Evolutionary conservation across 495 filamentous ascomycete genomes (phyloP).

Genomic region (Pyrenula massariospora): DNA sequence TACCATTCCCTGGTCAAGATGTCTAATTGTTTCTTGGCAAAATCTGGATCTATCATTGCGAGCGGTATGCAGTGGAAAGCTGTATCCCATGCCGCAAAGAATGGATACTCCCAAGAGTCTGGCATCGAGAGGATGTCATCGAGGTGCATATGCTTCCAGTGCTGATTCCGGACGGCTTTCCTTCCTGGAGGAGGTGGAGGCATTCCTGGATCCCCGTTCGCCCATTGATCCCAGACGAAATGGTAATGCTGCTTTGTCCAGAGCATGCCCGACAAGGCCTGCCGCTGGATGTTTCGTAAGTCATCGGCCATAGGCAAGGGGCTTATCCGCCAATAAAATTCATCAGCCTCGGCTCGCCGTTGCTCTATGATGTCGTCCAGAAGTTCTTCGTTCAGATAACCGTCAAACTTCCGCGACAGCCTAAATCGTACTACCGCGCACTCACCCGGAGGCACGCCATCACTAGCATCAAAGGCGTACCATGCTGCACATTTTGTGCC

Average conservation of each 20-base stretch:
- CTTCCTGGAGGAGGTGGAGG: slow-evolving; percentile 73
- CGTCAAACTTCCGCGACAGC: slow-evolving; percentile 57
- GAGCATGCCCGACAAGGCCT: slow-evolving; percentile 92
- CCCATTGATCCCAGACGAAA: slow-evolving; percentile 96
- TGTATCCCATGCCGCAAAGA: slow-evolving; percentile 96
- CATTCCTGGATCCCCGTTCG: slow-evolving; percentile 62
- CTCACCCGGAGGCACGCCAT: slow-evolving; percentile 76
- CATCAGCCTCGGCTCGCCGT: slow-evolving; percentile 76
- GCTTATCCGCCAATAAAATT: slow-evolving; percentile 89
- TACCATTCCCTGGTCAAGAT: slow-evolving; percentile 96
- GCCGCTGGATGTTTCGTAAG: slow-evolving; percentile 85
- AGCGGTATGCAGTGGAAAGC: slow-evolving; percentile 93
- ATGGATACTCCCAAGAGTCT: slow-evolving; percentile 97
- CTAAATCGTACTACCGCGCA: slow-evolving; percentile 94
- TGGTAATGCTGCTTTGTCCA: slow-evolving; percentile 97
- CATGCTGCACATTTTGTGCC: slow-evolving; percentile 88
- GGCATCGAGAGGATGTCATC: slow-evolving; percentile 96
- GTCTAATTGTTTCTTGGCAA: slow-evolving; percentile 95
- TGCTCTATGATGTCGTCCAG: slow-evolving; percentile 89
- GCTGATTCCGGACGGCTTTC: slow-evolving; percentile 70
- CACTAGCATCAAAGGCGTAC: slow-evolving; percentile 82
- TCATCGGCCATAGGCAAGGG: slow-evolving; percentile 92
- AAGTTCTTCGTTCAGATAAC: slow-evolving; percentile 79
- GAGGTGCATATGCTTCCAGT: slow-evolving; percentile 88
- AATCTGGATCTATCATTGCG: slow-evolving; percentile 94